Base-by-base conservation (phyloP, 1,284 basidiomycete genomes). In the Papiliotrema fonsecae region DNA sequence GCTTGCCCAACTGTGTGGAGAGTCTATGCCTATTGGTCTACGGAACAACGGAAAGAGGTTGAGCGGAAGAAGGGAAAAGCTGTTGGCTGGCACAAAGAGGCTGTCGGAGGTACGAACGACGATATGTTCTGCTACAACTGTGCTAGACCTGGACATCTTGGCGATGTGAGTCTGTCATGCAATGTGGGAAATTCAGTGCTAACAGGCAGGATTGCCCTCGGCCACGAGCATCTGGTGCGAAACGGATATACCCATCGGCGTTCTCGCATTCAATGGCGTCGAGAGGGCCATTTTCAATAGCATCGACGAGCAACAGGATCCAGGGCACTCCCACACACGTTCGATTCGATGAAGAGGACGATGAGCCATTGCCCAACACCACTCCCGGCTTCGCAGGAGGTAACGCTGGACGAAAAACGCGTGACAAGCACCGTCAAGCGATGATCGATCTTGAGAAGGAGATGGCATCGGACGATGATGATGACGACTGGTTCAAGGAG, bases 1-100 rank as follows among this genome's bases (percentile, higher is more conserved):
- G 86, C 87, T 76, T 96, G 91, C 57, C 88, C 88, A 1, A 86
- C 85, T 0, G 73, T 88, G 39, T 96, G 91, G 91, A 78, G 91
- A 36, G 76, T 90, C 51, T 96, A 96, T 63, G 78, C 83, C 25
- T 94, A 93, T 62, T 76, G 84, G 39, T 76, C 77, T 2, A 77
- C 79, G 6, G 77, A 77, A 2, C 82, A 81, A 28, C 80, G 82
- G 25, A 66, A 73, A 6, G 57, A 65, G 3, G 79, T 78, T n/a
- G 65, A 85, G 2, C 65, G 70, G n/a, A 51, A 55, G 19, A 61
- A 60, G 28, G 41, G 50, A n/a, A 41, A 42, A 0, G 55, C 58
- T 2, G 51, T 46, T 11, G 59, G 62, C 1, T 72, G 68, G 68
- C 56, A 53, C n/a, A 60, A 60, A 41, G 67, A 70, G 48, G 68